Evolutionary conservation across 345 rosid species (phyloP), one percentile per base, ranked within the genome.

Genomic region (Iberis pinnata): DNA sequence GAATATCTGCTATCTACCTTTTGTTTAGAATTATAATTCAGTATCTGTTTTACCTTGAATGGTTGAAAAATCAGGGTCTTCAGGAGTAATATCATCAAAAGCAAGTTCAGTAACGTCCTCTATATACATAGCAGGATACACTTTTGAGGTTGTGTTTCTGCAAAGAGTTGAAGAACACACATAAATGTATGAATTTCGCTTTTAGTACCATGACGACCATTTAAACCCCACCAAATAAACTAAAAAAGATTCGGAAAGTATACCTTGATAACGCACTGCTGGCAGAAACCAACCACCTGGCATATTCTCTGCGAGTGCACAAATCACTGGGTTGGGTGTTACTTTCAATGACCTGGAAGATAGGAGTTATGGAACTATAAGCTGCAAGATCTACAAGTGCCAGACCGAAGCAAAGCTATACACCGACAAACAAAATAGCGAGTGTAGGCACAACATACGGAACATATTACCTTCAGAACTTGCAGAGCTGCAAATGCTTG

Each of bases 91-190:
- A 57, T 90, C 98, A 56, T 90, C 88, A 65, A 80, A 90, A 53
- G 96, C 92, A 74, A 84, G 93, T 63, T 87, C 86, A 18, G 92
- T 84, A 58, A 85, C 80, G 59, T 84, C 78, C 71, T 87, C 96
- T 56, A 90, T 81, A 61, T 79, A 83, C 95, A 88, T 90, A 20
- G 96, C 98, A 49, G 95, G 96, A 74, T 90, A 90, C 44, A 90
- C 96, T 73, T 87, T 90, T 25, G 98, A 87, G 42, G 70, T 55
- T 1, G 86, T 59, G 58, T 60, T 85, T 72, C 95, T 90, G 69
- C 73, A 75, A 20, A 73, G 58, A 54, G 57, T 67, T 48, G 4
- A 22, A 40, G 25, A 40, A 24, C 56, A 54, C 14, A 11, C 13
- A 67, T 17, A 40, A 39, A 53, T 1, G 37, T 24, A 52, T 26